Evolutionary conservation across 192 early-diverging fungal genomes (phyloP).

Genomic region (Funneliformis geosporum): DNA sequence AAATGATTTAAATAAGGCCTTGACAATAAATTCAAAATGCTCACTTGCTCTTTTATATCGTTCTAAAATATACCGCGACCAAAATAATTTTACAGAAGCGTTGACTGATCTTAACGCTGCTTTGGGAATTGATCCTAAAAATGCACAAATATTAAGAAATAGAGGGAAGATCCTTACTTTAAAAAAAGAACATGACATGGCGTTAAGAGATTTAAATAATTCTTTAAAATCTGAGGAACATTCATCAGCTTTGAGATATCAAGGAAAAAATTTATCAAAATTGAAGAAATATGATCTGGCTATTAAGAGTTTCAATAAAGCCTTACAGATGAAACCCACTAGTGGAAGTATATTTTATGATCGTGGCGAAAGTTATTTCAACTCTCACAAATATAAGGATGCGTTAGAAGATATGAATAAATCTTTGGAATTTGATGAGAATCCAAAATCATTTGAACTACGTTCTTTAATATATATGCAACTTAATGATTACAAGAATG

Average conservation of each 20-base stretch:
- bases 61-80: conserved; percentile 1
- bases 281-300: background rate
- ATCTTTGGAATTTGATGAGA: conserved; percentile 15
- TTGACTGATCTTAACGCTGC: background rate
- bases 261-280: background rate
- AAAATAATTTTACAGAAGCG: background rate
- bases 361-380: background rate
- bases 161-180: conserved; percentile 10
- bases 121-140: background rate
- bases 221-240: background rate
- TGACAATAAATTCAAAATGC: background rate
- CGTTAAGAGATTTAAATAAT: background rate
- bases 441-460: background rate
- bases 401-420: conserved; percentile 21
- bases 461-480: background rate
- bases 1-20: background rate
- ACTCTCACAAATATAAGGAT: background rate
- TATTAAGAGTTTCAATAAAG: conserved; percentile 19
- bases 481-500: background rate
- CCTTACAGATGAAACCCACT: background rate
- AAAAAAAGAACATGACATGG: background rate
- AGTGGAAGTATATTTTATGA: background rate
- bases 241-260: conserved; percentile 1
- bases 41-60: background rate
- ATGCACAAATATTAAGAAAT: background rate